phyloP scores from a whole-genome alignment of 208 protist species.

The Crithidia bombi region DNA sequence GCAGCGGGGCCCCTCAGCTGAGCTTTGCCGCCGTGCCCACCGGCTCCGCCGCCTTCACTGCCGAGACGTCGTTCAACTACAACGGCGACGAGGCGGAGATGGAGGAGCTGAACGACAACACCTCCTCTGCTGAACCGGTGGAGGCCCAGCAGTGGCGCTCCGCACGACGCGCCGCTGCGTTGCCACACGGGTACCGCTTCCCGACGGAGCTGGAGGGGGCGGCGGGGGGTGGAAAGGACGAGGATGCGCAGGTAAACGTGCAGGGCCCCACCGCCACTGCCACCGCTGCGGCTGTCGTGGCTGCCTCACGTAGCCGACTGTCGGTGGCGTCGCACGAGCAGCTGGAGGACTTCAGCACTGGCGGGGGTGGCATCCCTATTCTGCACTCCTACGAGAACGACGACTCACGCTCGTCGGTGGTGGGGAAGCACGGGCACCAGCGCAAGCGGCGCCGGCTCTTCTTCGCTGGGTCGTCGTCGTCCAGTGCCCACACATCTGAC shows the following conservation, averaged over 20 bases:
- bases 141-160: conserved; percentile 31
- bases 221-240: neutral
- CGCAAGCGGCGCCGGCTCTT: conserved; percentile 25
- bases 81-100: neutral
- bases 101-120: neutral
- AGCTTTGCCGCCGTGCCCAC: neutral
- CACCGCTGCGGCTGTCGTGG: neutral
- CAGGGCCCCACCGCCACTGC: neutral
- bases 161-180: conserved; percentile 2
- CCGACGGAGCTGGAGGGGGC: conserved; percentile 1
- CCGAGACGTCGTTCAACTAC: neutral
- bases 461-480: conserved; percentile 12
- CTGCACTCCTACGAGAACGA: conserved; percentile 28
- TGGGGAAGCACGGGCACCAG: neutral
- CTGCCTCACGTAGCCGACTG: neutral
- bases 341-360: neutral
- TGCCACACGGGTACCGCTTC: neutral
- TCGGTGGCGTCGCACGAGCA: neutral
- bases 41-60: neutral
- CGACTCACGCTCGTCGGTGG: neutral
- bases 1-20: conserved; percentile 1
- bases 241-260: conserved; percentile 13
- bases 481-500: conserved; percentile 12
- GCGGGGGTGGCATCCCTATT: conserved; percentile 1
- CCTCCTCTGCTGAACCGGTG: neutral